phyloP scores from a whole-genome alignment of 768 basidiomycete species.

The Sarcomyxa edulis region DNA sequence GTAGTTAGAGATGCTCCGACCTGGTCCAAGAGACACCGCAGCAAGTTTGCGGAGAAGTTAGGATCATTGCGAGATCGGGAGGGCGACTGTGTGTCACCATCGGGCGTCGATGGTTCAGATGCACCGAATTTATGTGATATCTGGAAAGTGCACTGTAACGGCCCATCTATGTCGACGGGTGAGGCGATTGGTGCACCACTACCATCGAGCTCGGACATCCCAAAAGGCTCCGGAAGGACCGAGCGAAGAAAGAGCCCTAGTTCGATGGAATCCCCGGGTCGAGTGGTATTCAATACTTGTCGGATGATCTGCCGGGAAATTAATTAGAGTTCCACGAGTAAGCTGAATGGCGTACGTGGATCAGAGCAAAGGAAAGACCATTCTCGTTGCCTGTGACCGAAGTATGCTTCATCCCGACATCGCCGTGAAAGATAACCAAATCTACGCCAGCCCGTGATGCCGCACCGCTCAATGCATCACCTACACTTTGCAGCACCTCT shows the following conservation, averaged over 20 bases:
- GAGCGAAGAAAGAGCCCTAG: slow-evolving; percentile 74
- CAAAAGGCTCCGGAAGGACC: too few relatives aligned
- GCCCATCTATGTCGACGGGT: slow-evolving; percentile 24
- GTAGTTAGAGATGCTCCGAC: slow-evolving; percentile 47
- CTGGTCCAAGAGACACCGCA: slow-evolving; percentile 57
- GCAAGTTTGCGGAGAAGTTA: slow-evolving; percentile 40
- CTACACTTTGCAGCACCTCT: slow-evolving; percentile 84
- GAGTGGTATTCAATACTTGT: slow-evolving; percentile 70
- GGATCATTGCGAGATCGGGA: slow-evolving; percentile 36
- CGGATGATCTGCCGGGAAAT: slow-evolving; percentile 60
- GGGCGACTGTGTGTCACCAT: slow-evolving; percentile 22
- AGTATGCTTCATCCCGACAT: slow-evolving; percentile 83
- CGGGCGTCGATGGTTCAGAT: slow-evolving; percentile 12
- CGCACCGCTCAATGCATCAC: slow-evolving; percentile 80
- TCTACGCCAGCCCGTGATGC: slow-evolving; percentile 86
- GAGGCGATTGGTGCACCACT: slow-evolving; percentile 12
- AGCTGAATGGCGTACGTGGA: slow-evolving; percentile 60
- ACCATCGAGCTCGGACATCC: too few relatives aligned
- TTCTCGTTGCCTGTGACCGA: slow-evolving; percentile 83
- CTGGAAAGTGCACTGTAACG: slow-evolving; percentile 37
- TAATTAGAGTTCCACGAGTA: slow-evolving; percentile 12
- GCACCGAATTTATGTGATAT: slow-evolving; percentile 42
- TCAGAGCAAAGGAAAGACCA: slow-evolving; percentile 74
- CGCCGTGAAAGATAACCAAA: slow-evolving; percentile 85
- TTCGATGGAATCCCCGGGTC: slow-evolving; percentile 77